Evolutionary conservation across 2,329 filamentous ascomycete species (phyloP), one percentile per base, ranked within the genome.

Genomic region (Pseudogymnoascus sp.): DNA sequence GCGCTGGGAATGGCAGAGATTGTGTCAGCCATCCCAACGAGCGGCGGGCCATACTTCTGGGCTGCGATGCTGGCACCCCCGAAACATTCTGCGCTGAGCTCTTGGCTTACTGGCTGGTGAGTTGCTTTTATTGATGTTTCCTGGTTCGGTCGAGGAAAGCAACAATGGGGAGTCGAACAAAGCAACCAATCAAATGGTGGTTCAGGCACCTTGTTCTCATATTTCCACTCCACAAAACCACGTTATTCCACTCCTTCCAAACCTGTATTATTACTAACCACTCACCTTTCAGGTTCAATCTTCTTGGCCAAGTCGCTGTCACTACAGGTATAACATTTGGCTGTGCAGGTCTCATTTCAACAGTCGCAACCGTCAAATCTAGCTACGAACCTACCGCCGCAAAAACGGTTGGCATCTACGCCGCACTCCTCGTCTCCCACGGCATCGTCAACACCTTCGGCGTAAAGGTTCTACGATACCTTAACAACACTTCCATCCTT

Each of bases 31-130:
- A 83, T 85, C 65, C 83, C 83, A 0, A 85, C 82, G 1, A 79
- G 78, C 54, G 83, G 83, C 41, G 83, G 83, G 0, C 83, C 83
- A 1, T 86, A 86, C 70, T 85, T 84, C 72, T 86, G 84, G 83
- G 78, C 82, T 1, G 83, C 83, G 1, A 78, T 85, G 67, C 77
- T 86, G 34, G 81, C 83, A 2, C 82, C 82, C 1, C 74, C 76
- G 5, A 71, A 74, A 63, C 73, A 76, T 64, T 77, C 77, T 1
- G 77, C 78, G 2, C 80, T 80, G 70, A 76, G 75, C 43, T 75
- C 75, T 21, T 81, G 79, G 79, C 75, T 79, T 34, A 80, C 78
- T n/a, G 79, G 79, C 25, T 80, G 76, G 76, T 72, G 4, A 31
- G 28, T 31, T 4, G 23, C 8, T 31, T 10, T 11, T 11, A 11